phyloP scores from a whole-genome alignment of 495 filamentous ascomycete species.

The Entonaema liquescens region DNA sequence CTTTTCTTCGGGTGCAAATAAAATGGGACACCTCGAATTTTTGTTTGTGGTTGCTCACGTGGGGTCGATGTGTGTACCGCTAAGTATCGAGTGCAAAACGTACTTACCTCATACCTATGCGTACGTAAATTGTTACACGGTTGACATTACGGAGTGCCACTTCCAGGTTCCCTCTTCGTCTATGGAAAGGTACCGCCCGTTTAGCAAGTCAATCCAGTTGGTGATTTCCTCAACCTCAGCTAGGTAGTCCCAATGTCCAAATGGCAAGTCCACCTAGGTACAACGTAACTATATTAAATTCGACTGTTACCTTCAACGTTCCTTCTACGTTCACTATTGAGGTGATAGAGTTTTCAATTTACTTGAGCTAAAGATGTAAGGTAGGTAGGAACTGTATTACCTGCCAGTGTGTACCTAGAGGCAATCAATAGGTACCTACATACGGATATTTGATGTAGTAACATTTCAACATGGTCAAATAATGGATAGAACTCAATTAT shows the following conservation, averaged over 20 bases:
- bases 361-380: too few relatives aligned
- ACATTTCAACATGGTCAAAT: neutral
- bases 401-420: too few relatives aligned
- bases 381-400: too few relatives aligned
- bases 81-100: neutral
- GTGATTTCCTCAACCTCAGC: neutral
- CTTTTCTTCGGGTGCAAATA: slow-evolving; percentile 41
- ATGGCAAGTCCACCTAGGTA: neutral
- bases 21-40: slow-evolving; percentile 10
- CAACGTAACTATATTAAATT: neutral
- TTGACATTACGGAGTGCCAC: neutral
- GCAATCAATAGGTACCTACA: neutral
- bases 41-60: neutral
- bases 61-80: neutral
- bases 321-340: neutral
- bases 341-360: neutral
- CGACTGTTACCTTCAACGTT: neutral
- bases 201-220: neutral
- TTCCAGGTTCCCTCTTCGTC: neutral
- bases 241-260: neutral
- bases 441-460: neutral
- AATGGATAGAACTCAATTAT: neutral
- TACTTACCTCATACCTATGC: neutral
- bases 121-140: too few relatives aligned
- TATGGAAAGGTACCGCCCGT: neutral